phyloP scores from a whole-genome alignment of 352 stramenopile genomes.

The Phytophthora pinifolia region DNA sequence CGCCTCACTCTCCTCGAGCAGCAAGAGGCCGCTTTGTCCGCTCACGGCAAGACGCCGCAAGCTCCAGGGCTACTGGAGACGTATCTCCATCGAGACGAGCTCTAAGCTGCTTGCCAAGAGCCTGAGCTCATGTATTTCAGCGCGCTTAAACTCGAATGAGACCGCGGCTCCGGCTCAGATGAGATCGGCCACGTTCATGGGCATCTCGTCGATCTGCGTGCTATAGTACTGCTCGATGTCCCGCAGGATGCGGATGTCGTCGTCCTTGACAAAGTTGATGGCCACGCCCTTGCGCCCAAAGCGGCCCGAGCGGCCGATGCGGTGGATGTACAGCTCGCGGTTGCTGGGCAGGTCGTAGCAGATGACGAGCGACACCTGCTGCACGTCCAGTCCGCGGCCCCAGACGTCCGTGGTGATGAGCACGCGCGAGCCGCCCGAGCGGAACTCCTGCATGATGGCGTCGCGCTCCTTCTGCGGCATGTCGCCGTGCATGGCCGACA shows the following conservation, averaged over 20 bases:
- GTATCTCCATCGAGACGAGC: constrained; percentile 29
- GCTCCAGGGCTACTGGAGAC: constrained; percentile 4
- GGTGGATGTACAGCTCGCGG: constrained; percentile 96
- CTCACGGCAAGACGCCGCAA: background rate
- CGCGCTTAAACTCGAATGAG: constrained; percentile 38
- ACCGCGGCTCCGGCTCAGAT: constrained; percentile 85
- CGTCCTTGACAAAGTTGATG: constrained; percentile 98
- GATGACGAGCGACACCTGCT: constrained; percentile 97
- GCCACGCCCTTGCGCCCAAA: constrained; percentile 97
- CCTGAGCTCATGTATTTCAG: constrained; percentile 65
- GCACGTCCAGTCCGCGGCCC: constrained; percentile 97
- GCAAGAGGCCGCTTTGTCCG: constrained; percentile 18
- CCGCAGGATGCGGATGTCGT: constrained; percentile 95
- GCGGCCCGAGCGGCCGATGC: constrained; percentile 95
- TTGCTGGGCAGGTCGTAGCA: constrained; percentile 98
- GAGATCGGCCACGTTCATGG: constrained; percentile 98
- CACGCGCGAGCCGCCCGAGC: constrained; percentile 92
- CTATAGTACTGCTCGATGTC: constrained; percentile 99
- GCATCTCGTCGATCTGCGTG: constrained; percentile 99
- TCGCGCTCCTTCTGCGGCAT: constrained; percentile 96
- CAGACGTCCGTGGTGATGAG: constrained; percentile 98
- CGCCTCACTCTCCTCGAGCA: constrained; percentile 44
- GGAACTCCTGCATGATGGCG: constrained; percentile 97
- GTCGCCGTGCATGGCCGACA: constrained; percentile 97
- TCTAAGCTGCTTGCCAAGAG: constrained; percentile 20